A percentile compares a stretch with the other conserved stretches of the same genome.
These are phyloP conservation scores for Trichoderma sp. DNA, from an alignment of 2,329 filamentous ascomycete genomes.

Conservation along the genomic window DNA sequence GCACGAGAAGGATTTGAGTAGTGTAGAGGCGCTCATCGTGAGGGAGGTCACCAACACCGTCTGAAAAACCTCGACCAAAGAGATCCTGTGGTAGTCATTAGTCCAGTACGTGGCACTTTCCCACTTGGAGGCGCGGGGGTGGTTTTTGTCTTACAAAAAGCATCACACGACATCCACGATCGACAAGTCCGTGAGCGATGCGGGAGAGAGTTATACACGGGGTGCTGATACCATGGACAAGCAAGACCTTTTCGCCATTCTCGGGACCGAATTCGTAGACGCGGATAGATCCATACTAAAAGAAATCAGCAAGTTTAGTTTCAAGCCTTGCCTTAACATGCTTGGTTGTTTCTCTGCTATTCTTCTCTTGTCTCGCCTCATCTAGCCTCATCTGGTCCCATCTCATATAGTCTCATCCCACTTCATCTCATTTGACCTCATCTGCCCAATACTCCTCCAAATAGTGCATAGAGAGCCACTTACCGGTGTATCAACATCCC, in stretches of 20 bases:
- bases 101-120: not conserved
- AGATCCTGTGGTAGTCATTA: slow-evolving; percentile 49
- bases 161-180: slow-evolving; percentile 74
- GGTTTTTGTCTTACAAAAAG: slow-evolving; percentile 56
- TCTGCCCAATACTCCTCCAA: not conserved
- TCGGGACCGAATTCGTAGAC: slow-evolving; percentile 82
- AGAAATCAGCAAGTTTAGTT: slow-evolving; percentile 5
- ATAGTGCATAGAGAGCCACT: slow-evolving; percentile 24
- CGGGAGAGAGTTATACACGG: slow-evolving; percentile 70
- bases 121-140: not conserved
- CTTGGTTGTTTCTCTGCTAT: not conserved
- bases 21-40: slow-evolving; percentile 74
- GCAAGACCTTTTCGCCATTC: slow-evolving; percentile 67
- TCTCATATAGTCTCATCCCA: not conserved
- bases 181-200: slow-evolving; percentile 64
- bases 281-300: slow-evolving; percentile 66
- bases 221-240: slow-evolving; percentile 82
- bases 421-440: not conserved
- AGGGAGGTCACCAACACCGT: slow-evolving; percentile 61
- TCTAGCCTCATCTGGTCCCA: not conserved
- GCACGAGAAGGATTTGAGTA: slow-evolving; percentile 66
- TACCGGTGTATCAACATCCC: slow-evolving; percentile 68
- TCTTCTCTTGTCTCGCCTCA: not conserved
- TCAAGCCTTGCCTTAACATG: not conserved
- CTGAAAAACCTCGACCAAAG: slow-evolving; percentile 66